A percentile compares a stretch with the other conserved stretches of the same genome.
phyloP scores from a whole-genome alignment of 495 filamentous ascomycete species.

The Talaromyces adpressus region DNA sequence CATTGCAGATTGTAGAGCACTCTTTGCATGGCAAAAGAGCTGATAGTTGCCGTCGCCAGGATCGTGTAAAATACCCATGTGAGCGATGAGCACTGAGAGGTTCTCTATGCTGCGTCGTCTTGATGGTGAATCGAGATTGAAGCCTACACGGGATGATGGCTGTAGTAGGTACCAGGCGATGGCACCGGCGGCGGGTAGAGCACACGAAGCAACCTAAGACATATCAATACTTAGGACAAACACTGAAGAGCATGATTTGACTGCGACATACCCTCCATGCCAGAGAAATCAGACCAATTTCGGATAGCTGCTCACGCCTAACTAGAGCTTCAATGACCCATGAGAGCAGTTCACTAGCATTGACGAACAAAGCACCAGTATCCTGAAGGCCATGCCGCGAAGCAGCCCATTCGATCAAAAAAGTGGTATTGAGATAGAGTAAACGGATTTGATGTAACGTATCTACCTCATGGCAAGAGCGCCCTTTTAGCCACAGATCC shows the following conservation, averaged over 20 bases:
- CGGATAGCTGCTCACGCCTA: slow-evolving; percentile 5
- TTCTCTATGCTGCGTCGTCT: slow-evolving; percentile 6
- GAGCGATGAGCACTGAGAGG: slow-evolving; percentile 9
- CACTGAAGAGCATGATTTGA: not conserved
- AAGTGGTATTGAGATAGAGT: slow-evolving; percentile 7
- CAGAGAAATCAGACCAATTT: slow-evolving; percentile 4
- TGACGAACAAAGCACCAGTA: slow-evolving; percentile 1
- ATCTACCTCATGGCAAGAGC: slow-evolving; percentile 7
- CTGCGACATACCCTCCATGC: slow-evolving; percentile 7
- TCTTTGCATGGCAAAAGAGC: slow-evolving; percentile 8
- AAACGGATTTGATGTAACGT: slow-evolving; percentile 5
- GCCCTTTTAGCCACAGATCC: slow-evolving; percentile 5
- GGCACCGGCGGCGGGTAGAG: slow-evolving; percentile 3
- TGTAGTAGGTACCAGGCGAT: slow-evolving; percentile 8
- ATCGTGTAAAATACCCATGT: slow-evolving; percentile 8
- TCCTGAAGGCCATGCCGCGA: slow-evolving; percentile 8
- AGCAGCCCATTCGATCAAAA: slow-evolving; percentile 9
- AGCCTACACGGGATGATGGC: slow-evolving; percentile 1
- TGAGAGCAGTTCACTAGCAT: slow-evolving; percentile 6
- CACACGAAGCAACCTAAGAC: slow-evolving; percentile 4
- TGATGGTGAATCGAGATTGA: slow-evolving; percentile 6
- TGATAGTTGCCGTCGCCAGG: slow-evolving; percentile 9
- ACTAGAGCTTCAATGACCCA: slow-evolving; percentile 8
- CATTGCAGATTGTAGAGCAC: slow-evolving; percentile 9
- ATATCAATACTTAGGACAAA: not conserved